Evolutionary conservation across 768 basidiomycete genomes (phyloP), one percentile per base, ranked within the genome.

Genomic region (Phylloporus sp.): DNA sequence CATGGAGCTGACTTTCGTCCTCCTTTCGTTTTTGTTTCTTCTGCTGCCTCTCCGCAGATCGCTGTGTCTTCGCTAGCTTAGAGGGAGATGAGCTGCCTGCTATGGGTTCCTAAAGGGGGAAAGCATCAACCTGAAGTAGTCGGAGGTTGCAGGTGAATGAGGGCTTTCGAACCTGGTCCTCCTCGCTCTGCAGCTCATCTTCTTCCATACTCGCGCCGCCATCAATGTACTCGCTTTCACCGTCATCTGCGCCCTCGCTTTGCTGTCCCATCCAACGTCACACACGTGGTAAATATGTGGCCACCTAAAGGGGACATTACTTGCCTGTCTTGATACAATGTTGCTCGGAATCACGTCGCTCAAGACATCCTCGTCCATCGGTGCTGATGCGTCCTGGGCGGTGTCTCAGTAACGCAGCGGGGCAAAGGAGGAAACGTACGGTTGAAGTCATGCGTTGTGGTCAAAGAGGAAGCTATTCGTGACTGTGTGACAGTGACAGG

Each of bases 271-370:
- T 77, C 75, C 36, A 52, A 40, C 47, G 45, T 35, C 44, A 55
- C 41, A 38, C 32, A 35, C 32, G 42, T 15, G 48, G 31, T 58
- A 23, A 50, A 53, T 50, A 38, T 49, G n/a, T 47, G 49, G 46
- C 57, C 10, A 13, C 23, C 18, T 15, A 24, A 28, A 36, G 50
- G 47, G 42, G 31, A 22, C 13, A 41, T 24, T 34, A 66, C 76
- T 52, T 61, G 87, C 91, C 75, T 91, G 88, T 62, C 93, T 82
- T 49, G 91, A 94, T 41, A 94, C 85, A 56, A 95, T 91, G 65
- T 92, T 91, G 67, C 86, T 88, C 2, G 93, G 93, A 8, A 95
- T 85, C 51, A 95, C 81, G 67, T 95, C 93, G 62, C 88, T 91
- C 54, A 97, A 78, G 45, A 91, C 85, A 68, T 95, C 93, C 47